phyloP scores from a whole-genome alignment of 2,329 filamentous ascomycete species.

The Cladosporium halotolerans region DNA sequence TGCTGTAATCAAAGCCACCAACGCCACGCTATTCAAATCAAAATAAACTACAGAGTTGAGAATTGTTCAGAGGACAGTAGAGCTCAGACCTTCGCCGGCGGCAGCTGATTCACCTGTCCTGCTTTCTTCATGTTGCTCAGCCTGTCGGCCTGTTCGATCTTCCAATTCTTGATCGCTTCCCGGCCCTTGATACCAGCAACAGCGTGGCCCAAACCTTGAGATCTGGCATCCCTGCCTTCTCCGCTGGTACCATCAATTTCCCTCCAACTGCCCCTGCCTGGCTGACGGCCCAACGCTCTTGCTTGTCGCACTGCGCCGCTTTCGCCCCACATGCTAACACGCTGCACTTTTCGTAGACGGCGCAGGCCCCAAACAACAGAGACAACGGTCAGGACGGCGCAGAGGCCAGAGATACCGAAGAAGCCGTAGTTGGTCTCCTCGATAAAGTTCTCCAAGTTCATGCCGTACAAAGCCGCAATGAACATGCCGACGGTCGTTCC shows the following conservation, averaged over 20 bases:
- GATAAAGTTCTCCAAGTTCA: constrained; percentile 98
- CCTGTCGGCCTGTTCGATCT: constrained; percentile 6
- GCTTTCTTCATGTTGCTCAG: background rate
- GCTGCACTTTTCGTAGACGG: constrained; percentile 78
- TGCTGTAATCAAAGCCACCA: constrained; percentile 5
- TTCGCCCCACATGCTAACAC: constrained; percentile 78
- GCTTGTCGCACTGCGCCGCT: constrained; percentile 29
- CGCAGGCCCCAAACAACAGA: constrained; percentile 79
- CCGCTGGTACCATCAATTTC: constrained; percentile 20
- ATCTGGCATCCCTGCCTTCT: constrained; percentile 12
- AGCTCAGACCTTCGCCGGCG: constrained; percentile 2
- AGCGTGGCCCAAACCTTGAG: constrained; percentile 19
- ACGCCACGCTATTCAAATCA: constrained; percentile 11
- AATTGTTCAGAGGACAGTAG: background rate
- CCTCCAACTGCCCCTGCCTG: constrained; percentile 26
- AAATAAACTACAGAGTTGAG: constrained; percentile 4
- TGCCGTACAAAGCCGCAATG: constrained; percentile 96
- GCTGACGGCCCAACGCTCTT: constrained; percentile 6
- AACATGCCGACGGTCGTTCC: constrained; percentile 94
- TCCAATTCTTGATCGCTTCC: constrained; percentile 17
- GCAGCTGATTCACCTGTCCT: background rate
- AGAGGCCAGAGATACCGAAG: constrained; percentile 63
- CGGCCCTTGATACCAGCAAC: constrained; percentile 24
- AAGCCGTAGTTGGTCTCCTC: constrained; percentile 91
- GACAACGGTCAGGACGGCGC: constrained; percentile 64